These are phyloP conservation scores for Pseudonitzschia multistriata DNA, from an alignment of 108 stramenopile genomes.

Conservation along the genomic window DNA sequence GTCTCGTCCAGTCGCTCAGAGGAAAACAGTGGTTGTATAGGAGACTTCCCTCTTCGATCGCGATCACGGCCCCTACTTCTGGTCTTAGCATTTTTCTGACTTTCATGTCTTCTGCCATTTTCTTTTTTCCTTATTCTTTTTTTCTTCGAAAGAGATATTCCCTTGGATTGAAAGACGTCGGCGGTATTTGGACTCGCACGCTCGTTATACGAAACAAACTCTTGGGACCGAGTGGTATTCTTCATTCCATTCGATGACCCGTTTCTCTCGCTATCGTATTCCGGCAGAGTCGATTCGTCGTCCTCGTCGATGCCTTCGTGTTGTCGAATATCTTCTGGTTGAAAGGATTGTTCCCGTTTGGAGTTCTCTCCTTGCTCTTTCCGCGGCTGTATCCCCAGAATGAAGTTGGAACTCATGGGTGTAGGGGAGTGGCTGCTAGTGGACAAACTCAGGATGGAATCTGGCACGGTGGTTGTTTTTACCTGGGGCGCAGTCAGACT, in stretches of 20 bases:
- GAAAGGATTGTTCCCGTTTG: too few species aligned
- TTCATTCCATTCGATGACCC: neutral
- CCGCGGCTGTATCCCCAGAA: neutral
- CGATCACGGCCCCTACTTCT: neutral
- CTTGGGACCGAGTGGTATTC: neutral
- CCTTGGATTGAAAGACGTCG: conserved; percentile 25
- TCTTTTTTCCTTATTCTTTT: neutral
- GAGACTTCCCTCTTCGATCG: conserved; percentile 7
- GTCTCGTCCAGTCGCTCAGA: conserved; percentile 32
- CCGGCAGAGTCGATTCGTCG: conserved; percentile 10
- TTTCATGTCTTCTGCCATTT: neutral
- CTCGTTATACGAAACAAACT: conserved; percentile 18
- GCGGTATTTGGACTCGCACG: conserved; percentile 20
- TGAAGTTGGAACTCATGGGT: too few species aligned
- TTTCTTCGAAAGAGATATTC: neutral
- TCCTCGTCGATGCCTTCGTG: conserved; percentile 3
- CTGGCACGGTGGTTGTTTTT: too few species aligned
- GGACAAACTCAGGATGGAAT: too few species aligned
- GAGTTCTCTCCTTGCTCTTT: neutral
- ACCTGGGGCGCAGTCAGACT: too few species aligned
- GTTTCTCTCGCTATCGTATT: neutral
- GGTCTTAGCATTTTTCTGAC: neutral
- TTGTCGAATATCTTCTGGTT: neutral
- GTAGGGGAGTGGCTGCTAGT: too few species aligned
- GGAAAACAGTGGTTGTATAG: conserved; percentile 33